Evolutionary conservation across 73 alveolate genomes (phyloP), one percentile per base, ranked within the genome.

Genomic region (Stentor coeruleus): DNA sequence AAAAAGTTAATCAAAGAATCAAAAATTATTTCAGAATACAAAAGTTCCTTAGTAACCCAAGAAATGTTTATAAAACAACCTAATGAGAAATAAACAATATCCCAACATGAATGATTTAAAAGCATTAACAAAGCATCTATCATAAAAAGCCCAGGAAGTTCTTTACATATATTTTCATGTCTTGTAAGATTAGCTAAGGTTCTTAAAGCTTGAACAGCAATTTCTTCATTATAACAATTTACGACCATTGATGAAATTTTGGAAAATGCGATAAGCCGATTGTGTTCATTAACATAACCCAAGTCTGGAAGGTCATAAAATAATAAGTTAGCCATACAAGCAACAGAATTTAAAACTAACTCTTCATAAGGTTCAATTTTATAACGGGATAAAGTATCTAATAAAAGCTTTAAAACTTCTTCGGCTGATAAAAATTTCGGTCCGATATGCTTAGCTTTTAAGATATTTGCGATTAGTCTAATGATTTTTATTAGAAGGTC

Each of bases 11-110:
- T 31, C n/a, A 31, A 20, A 11, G 11, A 14, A 14, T 66, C 79
- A 66, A 66, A 66, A 33, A 66, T 11, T 0, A 26, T 31, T 66
- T 66, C 79, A 66, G 42, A 66, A 2, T 66, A 66, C 14, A 66
- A 33, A 20, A 66, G 42, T 66, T 66, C 40, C 33, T 66, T 66
- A 26, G 79, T 40, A 1, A 26, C 39, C 14, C 49, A 20, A 66
- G 42, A 26, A 33, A 66, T 33, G 33, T 66, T 66, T 28, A 66
- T 66, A 31, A 66, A 40, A 66, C 40, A 66, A 0, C 79, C 79
- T 26, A 66, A 33, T 20, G 79, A 28, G 79, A 20, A 66, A 31
- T 66, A 66, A 66, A 66, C 79, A 11, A 66, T 40, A 66, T 66
- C 33, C n/a, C 37, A 20, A 66, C 33, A 20, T 11, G 79, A 66